Conservation (phyloP, 2,329 filamentous ascomycete genomes). For the Monosporascus cannonballus region DNA sequence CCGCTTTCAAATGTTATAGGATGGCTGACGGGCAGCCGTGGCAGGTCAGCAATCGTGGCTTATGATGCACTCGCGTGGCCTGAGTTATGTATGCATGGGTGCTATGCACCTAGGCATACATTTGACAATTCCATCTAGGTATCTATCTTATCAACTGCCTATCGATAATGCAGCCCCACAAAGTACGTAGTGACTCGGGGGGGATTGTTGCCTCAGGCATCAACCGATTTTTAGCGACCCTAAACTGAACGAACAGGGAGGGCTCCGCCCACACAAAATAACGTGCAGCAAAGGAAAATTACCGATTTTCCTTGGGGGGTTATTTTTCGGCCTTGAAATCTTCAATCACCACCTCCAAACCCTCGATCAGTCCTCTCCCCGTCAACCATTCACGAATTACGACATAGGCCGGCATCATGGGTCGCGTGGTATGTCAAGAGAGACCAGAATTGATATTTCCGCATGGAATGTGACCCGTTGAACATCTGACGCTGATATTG, state of each 20-base stretch:
- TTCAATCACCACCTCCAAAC: conserved; percentile 8
- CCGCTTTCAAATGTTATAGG: too few species aligned
- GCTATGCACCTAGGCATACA: too few species aligned
- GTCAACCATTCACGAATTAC: conserved; percentile 25
- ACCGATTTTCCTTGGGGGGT: conserved; percentile 19
- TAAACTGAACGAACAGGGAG: conserved; percentile 20
- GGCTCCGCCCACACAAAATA: conserved; percentile 26
- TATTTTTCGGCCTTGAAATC: conserved; percentile 15
- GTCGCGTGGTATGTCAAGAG: conserved; percentile 29
- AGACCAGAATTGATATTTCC: not conserved
- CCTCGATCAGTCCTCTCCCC: conserved; percentile 13
- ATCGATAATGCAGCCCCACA: too few species aligned
- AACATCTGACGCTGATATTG: conserved; percentile 6
- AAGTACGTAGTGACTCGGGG: not conserved
- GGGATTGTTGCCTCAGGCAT: not conserved
- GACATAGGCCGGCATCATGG: conserved; percentile 29
- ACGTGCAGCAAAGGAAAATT: conserved; percentile 23
- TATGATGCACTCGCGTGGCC: too few species aligned
- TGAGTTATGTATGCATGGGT: too few species aligned
- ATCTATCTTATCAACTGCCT: too few species aligned
- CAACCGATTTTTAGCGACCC: not conserved
- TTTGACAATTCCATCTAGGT: too few species aligned
- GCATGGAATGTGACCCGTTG: not conserved
- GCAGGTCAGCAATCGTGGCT: too few species aligned
- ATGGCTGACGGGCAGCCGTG: too few species aligned